Conservation (phyloP, 192 early-diverging fungal genomes). For the Entomortierella chlamydospora region DNA sequence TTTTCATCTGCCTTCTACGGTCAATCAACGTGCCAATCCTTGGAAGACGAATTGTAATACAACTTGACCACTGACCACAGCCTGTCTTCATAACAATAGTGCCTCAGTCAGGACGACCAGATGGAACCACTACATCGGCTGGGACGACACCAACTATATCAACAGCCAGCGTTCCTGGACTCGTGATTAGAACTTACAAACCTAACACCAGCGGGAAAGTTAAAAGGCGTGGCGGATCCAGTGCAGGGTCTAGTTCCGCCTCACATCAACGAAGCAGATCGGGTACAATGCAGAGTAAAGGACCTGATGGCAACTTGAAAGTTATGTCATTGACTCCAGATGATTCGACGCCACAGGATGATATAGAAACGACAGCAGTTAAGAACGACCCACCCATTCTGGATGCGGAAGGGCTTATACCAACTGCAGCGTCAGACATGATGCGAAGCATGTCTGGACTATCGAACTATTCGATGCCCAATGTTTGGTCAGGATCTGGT, state of each 20-base stretch:
- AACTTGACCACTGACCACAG: background rate
- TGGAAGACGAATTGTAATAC: background rate
- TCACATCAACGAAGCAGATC: background rate
- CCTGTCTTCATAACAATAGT: background rate
- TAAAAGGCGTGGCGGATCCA: background rate
- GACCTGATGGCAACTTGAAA: background rate
- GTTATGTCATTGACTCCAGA: background rate
- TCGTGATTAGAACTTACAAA: conserved; percentile 12
- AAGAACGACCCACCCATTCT: background rate
- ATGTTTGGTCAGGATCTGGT: background rate
- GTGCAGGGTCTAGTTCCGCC: background rate
- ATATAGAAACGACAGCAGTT: background rate
- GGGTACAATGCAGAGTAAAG: background rate
- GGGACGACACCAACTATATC: background rate
- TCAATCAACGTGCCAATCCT: background rate
- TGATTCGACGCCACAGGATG: background rate
- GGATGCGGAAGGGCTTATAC: background rate
- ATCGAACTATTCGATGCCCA: too few species aligned
- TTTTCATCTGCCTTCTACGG: too few species aligned
- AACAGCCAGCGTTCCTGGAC: background rate
- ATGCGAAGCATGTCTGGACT: too few species aligned
- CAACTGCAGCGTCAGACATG: too few species aligned
- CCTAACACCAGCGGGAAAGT: conserved; percentile 6
- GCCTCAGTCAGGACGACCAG: background rate
- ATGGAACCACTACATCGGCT: background rate